These are phyloP conservation scores for Psidium friedrichsthalianum DNA, from an alignment of 345 rosid genomes.

Conservation along the genomic window DNA sequence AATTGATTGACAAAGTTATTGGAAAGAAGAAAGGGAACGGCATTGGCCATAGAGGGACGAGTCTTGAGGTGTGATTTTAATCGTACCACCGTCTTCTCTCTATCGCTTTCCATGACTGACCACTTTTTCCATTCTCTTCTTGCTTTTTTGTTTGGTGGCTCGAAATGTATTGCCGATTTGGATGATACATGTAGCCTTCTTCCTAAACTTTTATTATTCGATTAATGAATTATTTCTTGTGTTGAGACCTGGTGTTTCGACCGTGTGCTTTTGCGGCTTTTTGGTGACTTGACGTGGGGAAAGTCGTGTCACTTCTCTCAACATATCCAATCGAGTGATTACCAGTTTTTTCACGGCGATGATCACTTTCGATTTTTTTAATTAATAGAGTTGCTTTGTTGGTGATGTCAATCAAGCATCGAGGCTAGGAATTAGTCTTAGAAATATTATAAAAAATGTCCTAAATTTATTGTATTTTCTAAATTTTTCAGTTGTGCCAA, in stretches of 20 bases:
- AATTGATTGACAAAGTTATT: too few relatives aligned
- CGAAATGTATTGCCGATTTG: background rate
- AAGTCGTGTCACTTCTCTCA: background rate
- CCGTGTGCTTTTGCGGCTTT: background rate
- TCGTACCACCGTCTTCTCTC: background rate
- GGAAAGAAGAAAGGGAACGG: too few relatives aligned
- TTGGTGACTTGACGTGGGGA: background rate
- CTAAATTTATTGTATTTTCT: too few relatives aligned
- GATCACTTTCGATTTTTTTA: background rate
- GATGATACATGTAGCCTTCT: background rate
- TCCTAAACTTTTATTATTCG: background rate
- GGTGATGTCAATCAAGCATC: background rate
- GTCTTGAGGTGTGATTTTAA: background rate
- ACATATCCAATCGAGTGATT: fast-evolving
- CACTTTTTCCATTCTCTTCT: too few relatives aligned
- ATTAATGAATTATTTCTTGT: background rate
- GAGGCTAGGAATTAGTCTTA: background rate
- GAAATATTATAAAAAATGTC: too few relatives aligned
- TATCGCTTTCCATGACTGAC: background rate
- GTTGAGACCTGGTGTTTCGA: background rate
- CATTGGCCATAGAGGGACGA: too few relatives aligned
- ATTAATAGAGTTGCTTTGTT: background rate
- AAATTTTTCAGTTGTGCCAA: too few relatives aligned
- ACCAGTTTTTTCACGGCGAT: fast-evolving
- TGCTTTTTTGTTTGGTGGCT: background rate